A percentile compares a stretch with the other conserved stretches of the same genome.
These are phyloP conservation scores for Psilocybe cyanescens DNA, from an alignment of 768 basidiomycete genomes.

Conservation along the genomic window DNA sequence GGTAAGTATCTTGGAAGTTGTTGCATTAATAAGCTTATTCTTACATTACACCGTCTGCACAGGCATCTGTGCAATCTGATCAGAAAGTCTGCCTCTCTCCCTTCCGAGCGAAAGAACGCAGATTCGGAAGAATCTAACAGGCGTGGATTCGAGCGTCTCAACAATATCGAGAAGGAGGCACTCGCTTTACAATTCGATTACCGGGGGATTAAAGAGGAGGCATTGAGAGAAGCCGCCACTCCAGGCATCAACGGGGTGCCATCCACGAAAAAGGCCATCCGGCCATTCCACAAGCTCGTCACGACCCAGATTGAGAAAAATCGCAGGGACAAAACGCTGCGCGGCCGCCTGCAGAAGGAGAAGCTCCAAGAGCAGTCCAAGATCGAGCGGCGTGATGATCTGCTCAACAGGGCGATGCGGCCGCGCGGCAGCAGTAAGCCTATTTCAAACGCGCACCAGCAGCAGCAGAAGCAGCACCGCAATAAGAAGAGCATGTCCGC, in stretches of 20 bases:
- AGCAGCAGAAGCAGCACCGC: constrained; percentile 69
- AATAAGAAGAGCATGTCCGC: constrained; percentile 89
- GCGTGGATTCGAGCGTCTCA: constrained; percentile 75
- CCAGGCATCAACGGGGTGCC: constrained; percentile 43
- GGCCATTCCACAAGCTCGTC: constrained; percentile 72
- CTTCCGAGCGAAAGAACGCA: constrained; percentile 43
- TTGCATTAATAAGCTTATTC: constrained; percentile 2
- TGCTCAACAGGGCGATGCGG: constrained; percentile 77
- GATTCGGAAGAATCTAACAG: constrained; percentile 62
- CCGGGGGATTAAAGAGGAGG: constrained; percentile 77
- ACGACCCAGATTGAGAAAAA: constrained; percentile 78
- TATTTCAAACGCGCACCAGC: constrained; percentile 31
- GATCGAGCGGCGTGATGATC: constrained; percentile 74
- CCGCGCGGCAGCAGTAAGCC: constrained; percentile 41
- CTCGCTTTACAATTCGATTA: constrained; percentile 65
- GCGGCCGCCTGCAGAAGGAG: constrained; percentile 73
- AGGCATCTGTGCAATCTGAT: constrained; percentile 75
- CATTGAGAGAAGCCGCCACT: constrained; percentile 61
- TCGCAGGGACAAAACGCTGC: constrained; percentile 73
- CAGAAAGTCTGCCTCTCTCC: constrained; percentile 50
- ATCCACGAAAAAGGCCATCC: constrained; percentile 55
- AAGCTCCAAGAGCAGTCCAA: constrained; percentile 76
- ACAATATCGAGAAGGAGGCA: constrained; percentile 76
- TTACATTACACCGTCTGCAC: constrained; percentile 12
- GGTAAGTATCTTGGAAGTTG: constrained; percentile 42